Evolutionary conservation across 179 eudicot genomes (phyloP), one percentile per base, ranked within the genome.

Genomic region (Beta macrorhiza): DNA sequence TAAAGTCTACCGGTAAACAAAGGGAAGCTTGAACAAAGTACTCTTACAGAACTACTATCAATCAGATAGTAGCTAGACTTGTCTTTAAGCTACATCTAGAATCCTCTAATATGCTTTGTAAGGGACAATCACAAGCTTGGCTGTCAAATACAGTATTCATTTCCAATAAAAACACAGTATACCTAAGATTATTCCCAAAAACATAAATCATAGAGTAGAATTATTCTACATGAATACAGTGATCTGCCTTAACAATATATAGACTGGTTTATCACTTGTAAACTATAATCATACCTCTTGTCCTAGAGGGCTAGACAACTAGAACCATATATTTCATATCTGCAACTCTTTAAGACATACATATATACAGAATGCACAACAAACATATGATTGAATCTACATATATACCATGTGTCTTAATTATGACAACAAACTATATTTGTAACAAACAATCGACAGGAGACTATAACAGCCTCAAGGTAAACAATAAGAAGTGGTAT

Each of bases 171-270:
- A 20, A 76, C 58, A 76, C 83, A 84, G 71, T 71, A 69, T 70
- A 65, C 78, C 77, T 77, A 76, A 72, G 80, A 84, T 77, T 79
- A 84, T 72, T 78, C 42, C 68, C 53, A 15, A 78, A 55, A 74
- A 51, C 1, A 80, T 64, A 55, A 53, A 19, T 57, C 73, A 51
- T 44, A 58, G 44, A 61, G 32, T 12, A 15, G 74, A 49, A 57
- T 37, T 59, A 20, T 68, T 64, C 64, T 69, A 67, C 25, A 78
- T 78, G 58, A 78, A 56, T 29, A 56, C 12, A n/a, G 19, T 14
- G 67, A 22, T 42, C 53, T 49, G 42, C 42, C 42, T 37, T 37
- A 37, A 37, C 42, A 37, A 37, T 37, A 37, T 37, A 37, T 37
- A 37, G 42, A 37, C 42, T 37, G 42, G 42, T 37, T 37, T 37